These are phyloP conservation scores for Coemansia sp. DNA, from an alignment of 192 early-diverging fungal species.

Conservation along the genomic window DNA sequence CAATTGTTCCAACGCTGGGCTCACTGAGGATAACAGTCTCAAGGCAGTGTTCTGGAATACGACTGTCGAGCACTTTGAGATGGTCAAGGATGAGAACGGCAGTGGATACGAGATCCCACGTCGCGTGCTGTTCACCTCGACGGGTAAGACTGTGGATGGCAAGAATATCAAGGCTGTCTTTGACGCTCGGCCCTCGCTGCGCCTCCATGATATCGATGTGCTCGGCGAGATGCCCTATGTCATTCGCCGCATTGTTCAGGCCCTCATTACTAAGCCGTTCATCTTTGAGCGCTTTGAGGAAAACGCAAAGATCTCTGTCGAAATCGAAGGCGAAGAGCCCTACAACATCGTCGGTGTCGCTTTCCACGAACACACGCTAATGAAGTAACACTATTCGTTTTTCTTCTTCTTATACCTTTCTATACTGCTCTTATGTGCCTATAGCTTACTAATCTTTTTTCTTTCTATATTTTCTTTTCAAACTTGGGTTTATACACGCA, in stretches of 20 bases:
- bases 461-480: neutral
- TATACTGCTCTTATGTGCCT: slow-evolving; percentile 15
- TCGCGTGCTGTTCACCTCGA: slow-evolving; percentile 71
- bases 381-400: slow-evolving; percentile 23
- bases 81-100: slow-evolving; percentile 67
- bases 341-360: slow-evolving; percentile 65
- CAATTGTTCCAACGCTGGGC: slow-evolving; percentile 71
- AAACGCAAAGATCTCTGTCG: slow-evolving; percentile 68
- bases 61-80: slow-evolving; percentile 63
- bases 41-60: slow-evolving; percentile 80
- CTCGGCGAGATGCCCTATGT: slow-evolving; percentile 90
- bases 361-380: slow-evolving; percentile 84
- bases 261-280: slow-evolving; percentile 90
- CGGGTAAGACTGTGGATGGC: slow-evolving; percentile 75
- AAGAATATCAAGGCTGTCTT: slow-evolving; percentile 68
- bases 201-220: slow-evolving; percentile 87
- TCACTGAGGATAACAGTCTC: slow-evolving; percentile 69
- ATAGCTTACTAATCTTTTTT: slow-evolving; percentile 10
- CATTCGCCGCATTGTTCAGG: slow-evolving; percentile 87
- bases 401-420: neutral
- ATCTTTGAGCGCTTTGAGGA: slow-evolving; percentile 91
- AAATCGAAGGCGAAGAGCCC: slow-evolving; percentile 65
- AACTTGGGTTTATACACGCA: neutral
- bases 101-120: slow-evolving; percentile 86
- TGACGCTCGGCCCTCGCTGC: slow-evolving; percentile 62